Conservation (phyloP, 345 rosid species). For the Punica granatum region DNA sequence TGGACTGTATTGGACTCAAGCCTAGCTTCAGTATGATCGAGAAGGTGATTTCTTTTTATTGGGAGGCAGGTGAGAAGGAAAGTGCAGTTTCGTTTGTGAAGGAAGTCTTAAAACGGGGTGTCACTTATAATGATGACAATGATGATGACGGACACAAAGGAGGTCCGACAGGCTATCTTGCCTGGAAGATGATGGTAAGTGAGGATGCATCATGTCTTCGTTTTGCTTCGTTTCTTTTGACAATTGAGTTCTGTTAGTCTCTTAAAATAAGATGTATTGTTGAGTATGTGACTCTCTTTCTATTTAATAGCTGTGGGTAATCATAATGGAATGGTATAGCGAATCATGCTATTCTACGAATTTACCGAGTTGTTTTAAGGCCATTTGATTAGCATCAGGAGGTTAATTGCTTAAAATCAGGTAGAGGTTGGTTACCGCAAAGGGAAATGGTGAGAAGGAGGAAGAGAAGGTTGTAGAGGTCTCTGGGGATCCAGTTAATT, state of each 20-base stretch:
- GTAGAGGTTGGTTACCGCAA: not conserved
- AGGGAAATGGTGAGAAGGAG: not conserved
- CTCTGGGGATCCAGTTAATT: not conserved
- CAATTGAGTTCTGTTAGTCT: not conserved
- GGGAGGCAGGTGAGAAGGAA: constrained; percentile 67
- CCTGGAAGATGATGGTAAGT: constrained; percentile 93
- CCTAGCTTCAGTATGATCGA: constrained; percentile 91
- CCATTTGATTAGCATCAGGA: not conserved
- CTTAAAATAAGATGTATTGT: not conserved
- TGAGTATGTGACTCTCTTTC: not conserved
- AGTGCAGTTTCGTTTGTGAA: constrained; percentile 55
- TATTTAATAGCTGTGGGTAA: too few species aligned
- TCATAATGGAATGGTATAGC: too few species aligned
- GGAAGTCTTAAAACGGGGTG: constrained; percentile 56
- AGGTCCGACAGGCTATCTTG: constrained; percentile 88
- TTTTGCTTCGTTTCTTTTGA: not conserved
- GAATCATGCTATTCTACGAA: not conserved
- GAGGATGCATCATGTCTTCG: not conserved
- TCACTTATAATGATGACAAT: constrained; percentile 26
- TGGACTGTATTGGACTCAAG: constrained; percentile 86
- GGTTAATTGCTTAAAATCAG: not conserved
- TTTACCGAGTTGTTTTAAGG: not conserved
- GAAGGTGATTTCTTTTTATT: constrained; percentile 82
- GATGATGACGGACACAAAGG: constrained; percentile 57
- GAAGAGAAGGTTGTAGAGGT: not conserved